phyloP scores from a whole-genome alignment of 768 basidiomycete species.

The Multifurca ochricompacta region DNA sequence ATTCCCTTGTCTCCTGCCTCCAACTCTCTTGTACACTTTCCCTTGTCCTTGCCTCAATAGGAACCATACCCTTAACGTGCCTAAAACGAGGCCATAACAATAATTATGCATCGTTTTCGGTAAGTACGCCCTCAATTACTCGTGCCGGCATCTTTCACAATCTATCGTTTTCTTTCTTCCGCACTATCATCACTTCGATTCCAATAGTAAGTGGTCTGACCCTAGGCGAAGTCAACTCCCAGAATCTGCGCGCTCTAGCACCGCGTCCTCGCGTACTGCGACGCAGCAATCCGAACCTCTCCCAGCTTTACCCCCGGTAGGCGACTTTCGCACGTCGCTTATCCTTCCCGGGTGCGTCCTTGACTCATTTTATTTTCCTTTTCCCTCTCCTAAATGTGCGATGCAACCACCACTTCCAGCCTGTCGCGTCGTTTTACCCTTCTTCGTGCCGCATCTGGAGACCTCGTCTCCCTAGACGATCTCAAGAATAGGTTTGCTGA shows the following conservation, averaged over 20 bases:
- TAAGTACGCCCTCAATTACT: slow-evolving; percentile 33
- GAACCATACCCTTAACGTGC: slow-evolving; percentile 46
- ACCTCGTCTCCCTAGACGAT: slow-evolving; percentile 56
- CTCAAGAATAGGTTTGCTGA: slow-evolving; percentile 63
- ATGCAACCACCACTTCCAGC: slow-evolving; percentile 32
- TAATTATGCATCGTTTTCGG: slow-evolving; percentile 75
- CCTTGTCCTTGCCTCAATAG: slow-evolving; percentile 18
- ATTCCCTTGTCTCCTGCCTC: slow-evolving; percentile 28
- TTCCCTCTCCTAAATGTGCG: neutral
- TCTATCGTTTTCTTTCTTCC: slow-evolving; percentile 7
- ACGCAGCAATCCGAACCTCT: slow-evolving; percentile 31
- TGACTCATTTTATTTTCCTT: slow-evolving; percentile 18
- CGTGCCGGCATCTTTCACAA: slow-evolving; percentile 17
- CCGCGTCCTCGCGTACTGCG: slow-evolving; percentile 16
- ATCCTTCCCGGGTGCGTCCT: slow-evolving; percentile 74
- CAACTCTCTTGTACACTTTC: slow-evolving; percentile 21
- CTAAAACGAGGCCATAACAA: slow-evolving; percentile 44
- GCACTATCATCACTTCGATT: slow-evolving; percentile 23
- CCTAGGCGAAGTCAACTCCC: slow-evolving; percentile 42
- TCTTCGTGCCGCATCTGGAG: slow-evolving; percentile 59
- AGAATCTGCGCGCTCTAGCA: slow-evolving; percentile 23
- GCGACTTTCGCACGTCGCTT: slow-evolving; percentile 80
- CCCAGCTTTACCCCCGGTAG: slow-evolving; percentile 55
- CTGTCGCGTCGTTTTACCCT: slow-evolving; percentile 78
- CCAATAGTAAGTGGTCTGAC: slow-evolving; percentile 79